Evolutionary conservation across 2,329 filamentous ascomycete species (phyloP).

Genomic region (Knufia petricola): DNA sequence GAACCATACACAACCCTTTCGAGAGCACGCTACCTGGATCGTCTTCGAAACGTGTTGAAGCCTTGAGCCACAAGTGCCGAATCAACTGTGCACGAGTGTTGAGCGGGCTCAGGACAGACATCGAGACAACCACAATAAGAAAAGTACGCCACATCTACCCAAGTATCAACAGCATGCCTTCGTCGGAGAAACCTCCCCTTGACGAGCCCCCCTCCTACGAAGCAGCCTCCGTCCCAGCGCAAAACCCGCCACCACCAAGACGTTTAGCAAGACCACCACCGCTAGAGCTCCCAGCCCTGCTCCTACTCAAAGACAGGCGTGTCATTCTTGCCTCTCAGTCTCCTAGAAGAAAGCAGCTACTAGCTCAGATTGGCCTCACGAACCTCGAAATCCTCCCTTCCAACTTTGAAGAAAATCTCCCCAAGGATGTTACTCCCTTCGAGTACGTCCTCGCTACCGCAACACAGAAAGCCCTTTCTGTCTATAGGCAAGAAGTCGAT

Average conservation of each 20-base stretch:
- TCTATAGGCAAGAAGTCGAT: slow-evolving; percentile 53
- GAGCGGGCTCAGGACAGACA: no score
- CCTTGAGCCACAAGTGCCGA: no score
- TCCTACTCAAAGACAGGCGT: slow-evolving; percentile 64
- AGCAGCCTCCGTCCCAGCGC: slow-evolving; percentile 13
- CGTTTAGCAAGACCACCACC: slow-evolving; percentile 35
- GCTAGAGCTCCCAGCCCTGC: slow-evolving; percentile 70
- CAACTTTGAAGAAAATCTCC: slow-evolving; percentile 71
- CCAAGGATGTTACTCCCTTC: slow-evolving; percentile 65
- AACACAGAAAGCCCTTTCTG: slow-evolving; percentile 67
- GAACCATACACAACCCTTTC: no score
- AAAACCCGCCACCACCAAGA: slow-evolving; percentile 14
- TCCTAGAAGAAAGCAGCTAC: slow-evolving; percentile 70
- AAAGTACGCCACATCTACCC: not conserved
- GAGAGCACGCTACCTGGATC: no score
- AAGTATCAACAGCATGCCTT: not conserved
- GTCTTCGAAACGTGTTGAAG: no score
- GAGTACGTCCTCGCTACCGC: slow-evolving; percentile 90
- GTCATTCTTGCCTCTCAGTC: slow-evolving; percentile 87
- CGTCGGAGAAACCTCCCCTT: not conserved
- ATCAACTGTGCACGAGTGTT: no score
- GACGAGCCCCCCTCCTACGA: slow-evolving; percentile 22
- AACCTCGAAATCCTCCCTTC: slow-evolving; percentile 80
- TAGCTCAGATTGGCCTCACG: slow-evolving; percentile 66
- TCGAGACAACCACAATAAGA: not conserved